Evolutionary conservation across 2,329 filamentous ascomycete genomes (phyloP).

Genomic region (Cladophialophora yegresii): DNA sequence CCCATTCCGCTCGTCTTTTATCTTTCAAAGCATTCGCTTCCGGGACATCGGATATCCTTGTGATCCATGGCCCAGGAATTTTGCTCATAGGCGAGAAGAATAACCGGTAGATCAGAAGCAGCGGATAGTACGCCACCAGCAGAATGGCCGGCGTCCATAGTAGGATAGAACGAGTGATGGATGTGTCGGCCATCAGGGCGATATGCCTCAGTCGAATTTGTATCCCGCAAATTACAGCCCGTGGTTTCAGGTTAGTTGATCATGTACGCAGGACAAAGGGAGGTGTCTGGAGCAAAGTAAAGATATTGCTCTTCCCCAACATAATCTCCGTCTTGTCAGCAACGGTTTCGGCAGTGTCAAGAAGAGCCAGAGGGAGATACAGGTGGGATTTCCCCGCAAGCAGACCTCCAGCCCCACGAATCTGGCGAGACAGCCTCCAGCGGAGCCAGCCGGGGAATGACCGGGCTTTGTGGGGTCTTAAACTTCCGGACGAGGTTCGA

Average conservation of each 20-base stretch:
- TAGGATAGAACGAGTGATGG: conserved; percentile 2
- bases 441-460: conserved; percentile 14
- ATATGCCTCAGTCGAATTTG: background rate
- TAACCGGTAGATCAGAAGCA: conserved; percentile 30
- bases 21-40: conserved; percentile 28
- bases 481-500: conserved; percentile 1
- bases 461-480: conserved; percentile 20
- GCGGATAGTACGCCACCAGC: conserved; percentile 16
- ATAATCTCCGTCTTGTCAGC: conserved; percentile 6
- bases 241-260: background rate
- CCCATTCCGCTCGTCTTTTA: conserved; percentile 27
- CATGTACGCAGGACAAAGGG: background rate
- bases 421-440: background rate
- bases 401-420: conserved; percentile 15
- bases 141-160: conserved; percentile 11
- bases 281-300: background rate
- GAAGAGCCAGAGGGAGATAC: conserved; percentile 7
- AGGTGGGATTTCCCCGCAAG: conserved; percentile 17
- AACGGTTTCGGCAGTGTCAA: conserved; percentile 12
- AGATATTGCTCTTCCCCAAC: conserved; percentile 6
- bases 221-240: background rate
- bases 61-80: conserved; percentile 35
- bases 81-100: conserved; percentile 35
- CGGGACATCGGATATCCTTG: conserved; percentile 25
- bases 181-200: conserved; percentile 14